Conservation (phyloP, 257 asterid species). For the Nemophila menziesii region DNA sequence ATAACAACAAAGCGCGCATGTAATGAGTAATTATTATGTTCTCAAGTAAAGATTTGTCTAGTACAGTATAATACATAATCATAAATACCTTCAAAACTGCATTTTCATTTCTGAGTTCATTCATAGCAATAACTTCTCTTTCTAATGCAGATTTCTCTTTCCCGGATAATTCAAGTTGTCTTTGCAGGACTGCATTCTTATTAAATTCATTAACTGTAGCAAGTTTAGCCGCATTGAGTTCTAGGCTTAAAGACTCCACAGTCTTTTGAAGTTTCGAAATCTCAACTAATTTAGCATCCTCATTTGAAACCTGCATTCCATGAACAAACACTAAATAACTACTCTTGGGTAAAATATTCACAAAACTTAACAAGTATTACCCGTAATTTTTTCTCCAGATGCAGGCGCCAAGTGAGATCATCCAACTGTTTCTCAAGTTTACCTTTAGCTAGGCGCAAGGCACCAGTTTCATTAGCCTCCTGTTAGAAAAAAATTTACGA, state of each 20-base stretch:
- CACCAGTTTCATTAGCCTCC: slow-evolving; percentile 99
- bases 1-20: slow-evolving; percentile 11
- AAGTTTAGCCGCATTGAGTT: slow-evolving; percentile 82
- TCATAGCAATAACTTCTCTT: slow-evolving; percentile 44
- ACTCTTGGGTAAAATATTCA: neutral
- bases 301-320: slow-evolving; percentile 60
- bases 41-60: neutral
- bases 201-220: slow-evolving; percentile 80
- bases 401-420: slow-evolving; percentile 96
- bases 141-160: slow-evolving; percentile 71
- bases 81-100: slow-evolving; percentile 50
- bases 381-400: slow-evolving; percentile 85
- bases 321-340: neutral
- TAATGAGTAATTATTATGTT: slow-evolving; percentile 1
- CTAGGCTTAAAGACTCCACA: slow-evolving; percentile 69
- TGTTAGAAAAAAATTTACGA: slow-evolving; percentile 16
- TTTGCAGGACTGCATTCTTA: slow-evolving; percentile 62
- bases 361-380: slow-evolving; percentile 24
- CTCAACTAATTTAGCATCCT: slow-evolving; percentile 70
- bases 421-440: slow-evolving; percentile 97
- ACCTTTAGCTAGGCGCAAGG: slow-evolving; percentile 81
- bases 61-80: neutral
- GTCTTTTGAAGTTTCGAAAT: slow-evolving; percentile 81
- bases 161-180: slow-evolving; percentile 55
- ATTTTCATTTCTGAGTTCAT: slow-evolving; percentile 71